Evolutionary conservation across 75 land plant genomes (phyloP).

Genomic region (Cupressus sempervirens): DNA sequence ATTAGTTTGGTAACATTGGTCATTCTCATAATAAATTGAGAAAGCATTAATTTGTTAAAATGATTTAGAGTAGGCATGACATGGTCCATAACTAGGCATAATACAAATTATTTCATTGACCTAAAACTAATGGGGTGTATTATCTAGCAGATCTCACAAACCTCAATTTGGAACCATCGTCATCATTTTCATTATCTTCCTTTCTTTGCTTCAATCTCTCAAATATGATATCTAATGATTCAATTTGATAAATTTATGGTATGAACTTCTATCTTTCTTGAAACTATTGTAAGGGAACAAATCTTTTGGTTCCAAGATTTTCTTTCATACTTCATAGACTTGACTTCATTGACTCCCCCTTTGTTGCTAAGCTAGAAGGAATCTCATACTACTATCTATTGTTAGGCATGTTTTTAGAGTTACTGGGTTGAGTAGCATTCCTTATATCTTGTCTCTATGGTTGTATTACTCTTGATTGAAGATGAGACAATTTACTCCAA

Average conservation of each 20-base stretch:
- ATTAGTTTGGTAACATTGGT: neutral
- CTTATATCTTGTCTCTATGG: slow-evolving; percentile 22
- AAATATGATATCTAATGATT: slow-evolving; percentile 88
- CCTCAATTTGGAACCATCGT: slow-evolving; percentile 10
- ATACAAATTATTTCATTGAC: neutral
- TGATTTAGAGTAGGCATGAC: neutral
- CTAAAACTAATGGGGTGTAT: slow-evolving; percentile 1
- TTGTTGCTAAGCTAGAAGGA: slow-evolving; percentile 39
- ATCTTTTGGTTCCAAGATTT: slow-evolving; percentile 51
- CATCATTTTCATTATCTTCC: slow-evolving; percentile 18
- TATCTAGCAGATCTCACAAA: slow-evolving; percentile 8
- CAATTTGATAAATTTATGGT: slow-evolving; percentile 39
- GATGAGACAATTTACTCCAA: slow-evolving; percentile 20
- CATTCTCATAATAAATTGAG: slow-evolving; percentile 10
- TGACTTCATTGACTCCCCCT: slow-evolving; percentile 73
- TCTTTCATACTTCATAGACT: slow-evolving; percentile 67
- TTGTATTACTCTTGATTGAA: slow-evolving; percentile 10
- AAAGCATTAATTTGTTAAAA: neutral
- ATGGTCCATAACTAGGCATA: neutral
- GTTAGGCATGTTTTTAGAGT: slow-evolving; percentile 15
- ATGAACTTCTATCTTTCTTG: slow-evolving; percentile 27
- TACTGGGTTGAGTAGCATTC: slow-evolving; percentile 33
- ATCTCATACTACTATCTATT: neutral
- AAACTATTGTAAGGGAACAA: slow-evolving; percentile 61
- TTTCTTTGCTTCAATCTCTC: slow-evolving; percentile 64